These are phyloP conservation scores for Orbilia quercus DNA, from an alignment of 2,329 filamentous ascomycete genomes.

Conservation along the genomic window DNA sequence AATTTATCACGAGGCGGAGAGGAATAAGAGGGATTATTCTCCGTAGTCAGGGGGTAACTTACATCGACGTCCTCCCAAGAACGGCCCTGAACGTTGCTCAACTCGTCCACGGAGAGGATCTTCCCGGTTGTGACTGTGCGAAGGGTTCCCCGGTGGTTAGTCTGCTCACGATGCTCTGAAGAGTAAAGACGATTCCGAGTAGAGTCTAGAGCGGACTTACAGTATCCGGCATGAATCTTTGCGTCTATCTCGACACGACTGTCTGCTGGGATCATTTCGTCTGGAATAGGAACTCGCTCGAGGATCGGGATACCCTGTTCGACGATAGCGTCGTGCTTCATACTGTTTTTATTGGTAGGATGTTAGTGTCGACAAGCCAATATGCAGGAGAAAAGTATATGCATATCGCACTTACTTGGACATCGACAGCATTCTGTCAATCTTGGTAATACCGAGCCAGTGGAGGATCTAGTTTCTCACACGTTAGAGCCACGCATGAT, in stretches of 20 bases:
- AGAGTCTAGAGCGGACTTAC: conserved; percentile 66
- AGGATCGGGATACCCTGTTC: conserved; percentile 86
- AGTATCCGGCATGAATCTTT: conserved; percentile 85
- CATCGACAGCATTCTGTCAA: conserved; percentile 98
- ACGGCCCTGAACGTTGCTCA: conserved; percentile 85
- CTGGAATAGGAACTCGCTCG: conserved; percentile 90
- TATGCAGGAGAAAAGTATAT: neutral
- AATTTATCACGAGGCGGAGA: conserved; percentile 14
- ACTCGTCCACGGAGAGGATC: conserved; percentile 85
- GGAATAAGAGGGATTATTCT: conserved; percentile 32
- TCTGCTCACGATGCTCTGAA: conserved; percentile 17
- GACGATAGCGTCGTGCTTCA: conserved; percentile 92
- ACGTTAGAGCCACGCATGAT: conserved; percentile 7
- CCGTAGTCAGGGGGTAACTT: conserved; percentile 32
- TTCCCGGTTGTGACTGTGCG: conserved; percentile 82
- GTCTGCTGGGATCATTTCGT: conserved; percentile 92
- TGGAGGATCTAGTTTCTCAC: conserved; percentile 74
- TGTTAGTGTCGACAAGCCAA: conserved; percentile 14
- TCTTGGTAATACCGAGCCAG: conserved; percentile 98
- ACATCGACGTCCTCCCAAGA: conserved; percentile 77
- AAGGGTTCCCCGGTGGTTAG: conserved; percentile 58
- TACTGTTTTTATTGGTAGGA: conserved; percentile 66
- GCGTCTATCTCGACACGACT: conserved; percentile 98
- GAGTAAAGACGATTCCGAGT: no score
- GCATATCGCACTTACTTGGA: conserved; percentile 75